These are phyloP conservation scores for Amesomyces nigricolor DNA, from an alignment of 2,329 filamentous ascomycete species.

Conservation along the genomic window DNA sequence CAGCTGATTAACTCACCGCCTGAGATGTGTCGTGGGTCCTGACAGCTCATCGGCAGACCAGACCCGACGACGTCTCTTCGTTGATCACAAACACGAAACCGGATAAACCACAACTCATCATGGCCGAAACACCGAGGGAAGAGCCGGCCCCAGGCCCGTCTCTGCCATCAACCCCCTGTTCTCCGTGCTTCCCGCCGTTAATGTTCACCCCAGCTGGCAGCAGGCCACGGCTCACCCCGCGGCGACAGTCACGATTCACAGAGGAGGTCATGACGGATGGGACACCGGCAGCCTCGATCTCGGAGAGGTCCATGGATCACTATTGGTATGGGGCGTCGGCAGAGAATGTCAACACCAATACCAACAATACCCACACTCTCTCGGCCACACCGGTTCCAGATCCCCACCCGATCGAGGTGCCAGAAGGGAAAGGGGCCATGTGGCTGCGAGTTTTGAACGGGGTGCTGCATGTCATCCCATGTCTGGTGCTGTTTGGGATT, in stretches of 20 bases:
- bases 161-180: neutral
- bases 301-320: constrained; percentile 19
- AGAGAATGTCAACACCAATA: constrained; percentile 7
- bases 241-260: constrained; percentile 26
- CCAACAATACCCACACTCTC: neutral
- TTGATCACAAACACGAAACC: neutral
- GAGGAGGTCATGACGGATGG: constrained; percentile 28
- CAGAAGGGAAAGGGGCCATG: neutral
- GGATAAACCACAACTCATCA: neutral
- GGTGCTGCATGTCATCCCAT: constrained; percentile 18
- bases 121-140: constrained; percentile 2
- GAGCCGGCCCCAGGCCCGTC: neutral
- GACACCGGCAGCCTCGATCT: constrained; percentile 28
- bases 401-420: neutral
- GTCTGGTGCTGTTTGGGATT: constrained; percentile 21
- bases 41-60: neutral
- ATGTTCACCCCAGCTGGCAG: neutral
- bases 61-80: neutral
- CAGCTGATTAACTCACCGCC: neutral
- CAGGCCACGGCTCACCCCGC: constrained; percentile 10
- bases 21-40: neutral
- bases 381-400: neutral
- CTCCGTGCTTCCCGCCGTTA: neutral
- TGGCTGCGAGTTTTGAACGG: constrained; percentile 18
- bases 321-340: constrained; percentile 9